Evolutionary conservation across 2,329 filamentous ascomycete genomes (phyloP).

Genomic region (Ophiostoma ips): DNA sequence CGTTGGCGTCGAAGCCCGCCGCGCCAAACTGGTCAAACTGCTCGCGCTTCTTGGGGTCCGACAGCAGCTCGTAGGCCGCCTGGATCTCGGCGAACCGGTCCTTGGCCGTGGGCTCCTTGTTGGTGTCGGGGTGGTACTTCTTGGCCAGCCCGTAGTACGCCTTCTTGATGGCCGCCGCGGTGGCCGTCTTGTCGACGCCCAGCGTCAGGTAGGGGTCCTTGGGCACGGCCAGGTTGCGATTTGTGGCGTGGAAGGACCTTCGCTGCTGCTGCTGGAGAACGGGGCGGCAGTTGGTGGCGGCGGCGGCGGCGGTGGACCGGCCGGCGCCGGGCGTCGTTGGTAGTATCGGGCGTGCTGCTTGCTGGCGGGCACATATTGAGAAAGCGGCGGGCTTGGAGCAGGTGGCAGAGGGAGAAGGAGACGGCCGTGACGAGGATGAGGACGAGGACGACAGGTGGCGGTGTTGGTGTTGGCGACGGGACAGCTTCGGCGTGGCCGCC

Average conservation of each 20-base stretch:
- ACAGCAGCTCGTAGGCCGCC: conserved; percentile 83
- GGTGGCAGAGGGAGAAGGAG: not conserved
- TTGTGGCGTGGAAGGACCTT: conserved; percentile 1
- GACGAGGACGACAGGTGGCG: not conserved
- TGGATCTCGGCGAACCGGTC: conserved; percentile 92
- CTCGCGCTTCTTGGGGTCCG: conserved; percentile 83
- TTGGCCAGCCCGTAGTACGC: conserved; percentile 96
- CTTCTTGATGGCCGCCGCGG: conserved; percentile 84
- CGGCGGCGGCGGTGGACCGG: not conserved
- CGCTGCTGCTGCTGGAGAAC: not conserved
- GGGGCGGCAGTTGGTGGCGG: not conserved
- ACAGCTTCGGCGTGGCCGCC: conserved; percentile 14
- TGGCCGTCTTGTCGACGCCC: conserved; percentile 70
- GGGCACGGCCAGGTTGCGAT: not conserved
- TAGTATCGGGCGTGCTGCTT: not conserved
- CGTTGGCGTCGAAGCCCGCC: conserved; percentile 71
- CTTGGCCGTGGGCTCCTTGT: conserved; percentile 87
- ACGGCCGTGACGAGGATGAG: not conserved
- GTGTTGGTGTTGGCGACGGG: not conserved
- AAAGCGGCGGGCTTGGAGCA: not conserved
- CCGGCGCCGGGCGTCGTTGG: too few species aligned
- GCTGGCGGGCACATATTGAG: not conserved
- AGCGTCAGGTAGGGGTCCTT: conserved; percentile 80
- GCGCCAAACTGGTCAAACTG: conserved; percentile 85
- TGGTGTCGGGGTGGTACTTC: conserved; percentile 95